Evolutionary conservation across 2,329 filamentous ascomycete genomes (phyloP).

Genomic region (Colletotrichum australisinense): DNA sequence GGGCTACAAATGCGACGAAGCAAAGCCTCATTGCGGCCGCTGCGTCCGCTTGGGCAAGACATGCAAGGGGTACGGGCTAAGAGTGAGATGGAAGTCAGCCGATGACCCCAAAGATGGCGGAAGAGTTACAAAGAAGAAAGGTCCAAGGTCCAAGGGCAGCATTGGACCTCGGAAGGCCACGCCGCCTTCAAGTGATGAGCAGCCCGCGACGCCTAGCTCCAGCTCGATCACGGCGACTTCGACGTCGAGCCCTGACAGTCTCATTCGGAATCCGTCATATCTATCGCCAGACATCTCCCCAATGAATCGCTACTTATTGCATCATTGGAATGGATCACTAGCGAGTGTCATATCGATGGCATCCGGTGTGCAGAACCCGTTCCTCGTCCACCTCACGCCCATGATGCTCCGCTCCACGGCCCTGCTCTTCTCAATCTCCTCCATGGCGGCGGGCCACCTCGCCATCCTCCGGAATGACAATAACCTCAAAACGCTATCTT

Average conservation of each 20-base stretch:
- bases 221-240: not conserved
- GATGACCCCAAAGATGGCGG: not conserved
- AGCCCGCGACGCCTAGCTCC: not conserved
- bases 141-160: not conserved
- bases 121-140: not conserved
- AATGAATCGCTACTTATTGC: conserved; percentile 38
- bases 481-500: conserved; percentile 38
- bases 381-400: conserved; percentile 45
- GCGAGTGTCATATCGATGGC: conserved; percentile 44
- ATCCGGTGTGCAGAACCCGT: conserved; percentile 41
- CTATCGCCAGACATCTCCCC: conserved; percentile 2
- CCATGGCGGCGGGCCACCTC: conserved; percentile 45
- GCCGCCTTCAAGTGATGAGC: not conserved
- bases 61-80: conserved; percentile 46
- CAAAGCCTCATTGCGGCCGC: conserved; percentile 44
- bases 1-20: conserved; percentile 49
- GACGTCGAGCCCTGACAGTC: not conserved
- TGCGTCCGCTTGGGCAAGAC: conserved; percentile 44
- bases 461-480: conserved; percentile 40
- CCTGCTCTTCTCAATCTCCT: conserved; percentile 43
- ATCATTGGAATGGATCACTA: conserved; percentile 44
- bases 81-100: conserved; percentile 42
- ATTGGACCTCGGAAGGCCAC: accelerated
- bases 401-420: conserved; percentile 43
- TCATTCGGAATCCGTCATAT: conserved; percentile 19